Percentiles rank a stretch among this genome's conserved stretches.
These are phyloP conservation scores for Diaporthe sp. DNA, from an alignment of 2,329 filamentous ascomycete genomes.

Conservation along the genomic window DNA sequence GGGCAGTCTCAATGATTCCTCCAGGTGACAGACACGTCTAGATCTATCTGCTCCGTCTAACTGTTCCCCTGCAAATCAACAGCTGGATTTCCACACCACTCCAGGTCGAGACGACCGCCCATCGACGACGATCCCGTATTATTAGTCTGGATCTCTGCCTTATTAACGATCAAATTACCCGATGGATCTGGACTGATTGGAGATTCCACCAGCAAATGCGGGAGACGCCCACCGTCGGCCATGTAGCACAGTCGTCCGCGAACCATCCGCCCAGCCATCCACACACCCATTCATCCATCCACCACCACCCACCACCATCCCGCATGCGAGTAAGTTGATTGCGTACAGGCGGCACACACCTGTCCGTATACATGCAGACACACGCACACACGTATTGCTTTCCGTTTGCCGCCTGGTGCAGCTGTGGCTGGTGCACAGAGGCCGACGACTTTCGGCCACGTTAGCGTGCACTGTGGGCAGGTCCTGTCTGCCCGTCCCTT, in stretches of 20 bases:
- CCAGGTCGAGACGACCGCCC: not conserved
- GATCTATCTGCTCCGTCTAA: slow-evolving; percentile 2
- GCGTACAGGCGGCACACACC: not conserved
- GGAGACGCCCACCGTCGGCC: slow-evolving; percentile 12
- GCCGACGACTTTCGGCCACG: slow-evolving; percentile 38
- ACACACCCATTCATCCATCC: slow-evolving; percentile 5
- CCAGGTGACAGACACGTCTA: not conserved
- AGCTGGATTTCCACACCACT: slow-evolving; percentile 3
- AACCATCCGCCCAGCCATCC: slow-evolving; percentile 5
- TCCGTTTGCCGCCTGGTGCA: slow-evolving; percentile 10
- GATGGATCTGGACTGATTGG: slow-evolving; percentile 32
- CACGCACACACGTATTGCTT: not conserved
- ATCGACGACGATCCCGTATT: slow-evolving; percentile 24
- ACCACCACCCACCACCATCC: not conserved
- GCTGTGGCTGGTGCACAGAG: slow-evolving; percentile 24
- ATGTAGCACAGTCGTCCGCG: slow-evolving; percentile 27
- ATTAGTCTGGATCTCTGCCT: slow-evolving; percentile 21
- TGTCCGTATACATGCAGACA: not conserved
- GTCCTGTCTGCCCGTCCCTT: slow-evolving; percentile 7
- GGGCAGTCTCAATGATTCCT: not conserved
- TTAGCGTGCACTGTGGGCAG: slow-evolving; percentile 15
- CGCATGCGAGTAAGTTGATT: slow-evolving; percentile 15
- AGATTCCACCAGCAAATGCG: slow-evolving; percentile 9
- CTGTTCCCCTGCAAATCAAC: slow-evolving; percentile 19
- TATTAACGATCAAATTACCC: slow-evolving; percentile 25